phyloP scores from a whole-genome alignment of 148 eudicot genomes.

The Chenopodium album region DNA sequence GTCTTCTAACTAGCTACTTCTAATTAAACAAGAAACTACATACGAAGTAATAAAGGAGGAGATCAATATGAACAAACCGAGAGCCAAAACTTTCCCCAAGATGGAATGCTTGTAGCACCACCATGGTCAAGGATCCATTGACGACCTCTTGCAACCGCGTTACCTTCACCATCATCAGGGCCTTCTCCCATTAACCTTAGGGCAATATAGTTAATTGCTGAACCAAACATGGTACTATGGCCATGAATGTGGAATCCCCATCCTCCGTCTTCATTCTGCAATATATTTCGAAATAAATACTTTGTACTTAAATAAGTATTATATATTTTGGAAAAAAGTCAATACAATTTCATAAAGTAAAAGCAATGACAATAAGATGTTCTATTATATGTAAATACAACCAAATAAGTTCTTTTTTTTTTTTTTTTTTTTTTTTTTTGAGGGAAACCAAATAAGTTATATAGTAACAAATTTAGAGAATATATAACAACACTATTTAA shows the following conservation, averaged over 20 bases:
- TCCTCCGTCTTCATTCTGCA: constrained; percentile 65
- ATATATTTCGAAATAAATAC: no score
- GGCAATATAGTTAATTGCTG: constrained; percentile 45
- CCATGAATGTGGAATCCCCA: constrained; percentile 70
- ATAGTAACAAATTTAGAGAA: no score
- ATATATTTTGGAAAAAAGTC: no score
- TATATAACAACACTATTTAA: neutral
- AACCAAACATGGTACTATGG: constrained; percentile 52
- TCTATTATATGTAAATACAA: no score
- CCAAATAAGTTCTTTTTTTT: no score
- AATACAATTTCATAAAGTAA: no score
- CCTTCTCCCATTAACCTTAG: constrained; percentile 61
- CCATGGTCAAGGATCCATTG: constrained; percentile 62
- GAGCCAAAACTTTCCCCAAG: constrained; percentile 74
- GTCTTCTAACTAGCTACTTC: no score
- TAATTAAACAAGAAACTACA: no score
- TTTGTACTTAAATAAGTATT: no score
- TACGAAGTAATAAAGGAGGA: neutral
- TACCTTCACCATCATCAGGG: constrained; percentile 26
- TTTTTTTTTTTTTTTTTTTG: no score
- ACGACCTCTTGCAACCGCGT: constrained; percentile 35
- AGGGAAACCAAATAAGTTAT: no score
- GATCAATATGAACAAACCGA: constrained; percentile 26
- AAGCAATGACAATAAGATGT: no score
- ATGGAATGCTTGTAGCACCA: constrained; percentile 46